phyloP scores from a whole-genome alignment of 1,139 yeast species.

The Blastobotrys persicus region DNA sequence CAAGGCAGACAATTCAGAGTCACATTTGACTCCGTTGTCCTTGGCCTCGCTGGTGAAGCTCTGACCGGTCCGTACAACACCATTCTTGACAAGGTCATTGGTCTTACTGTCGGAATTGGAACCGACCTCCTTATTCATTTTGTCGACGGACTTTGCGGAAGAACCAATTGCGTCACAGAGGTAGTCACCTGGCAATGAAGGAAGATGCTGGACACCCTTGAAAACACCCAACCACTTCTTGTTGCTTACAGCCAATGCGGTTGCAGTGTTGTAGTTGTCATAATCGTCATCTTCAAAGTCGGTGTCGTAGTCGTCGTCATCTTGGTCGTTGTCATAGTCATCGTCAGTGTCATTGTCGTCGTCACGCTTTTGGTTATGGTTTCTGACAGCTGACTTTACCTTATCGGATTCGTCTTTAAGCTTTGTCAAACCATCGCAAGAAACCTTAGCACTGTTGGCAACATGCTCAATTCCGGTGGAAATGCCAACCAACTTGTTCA shows the following conservation, averaged over 20 bases:
- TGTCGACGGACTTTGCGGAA: constrained; percentile 3
- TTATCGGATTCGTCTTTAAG: constrained; percentile 1
- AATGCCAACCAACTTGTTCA: constrained; percentile 4
- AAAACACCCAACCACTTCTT: neutral
- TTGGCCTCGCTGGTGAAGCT: constrained; percentile 2
- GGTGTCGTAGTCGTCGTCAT: neutral
- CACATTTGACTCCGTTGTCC: neutral
- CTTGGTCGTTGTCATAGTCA: neutral
- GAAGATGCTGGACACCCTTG: neutral
- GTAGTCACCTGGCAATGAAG: neutral
- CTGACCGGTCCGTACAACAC: neutral
- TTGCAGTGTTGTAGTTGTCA: neutral
- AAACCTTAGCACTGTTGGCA: neutral
- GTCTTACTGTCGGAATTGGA: neutral
- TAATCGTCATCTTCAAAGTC: constrained; percentile 5
- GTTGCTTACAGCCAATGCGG: neutral
- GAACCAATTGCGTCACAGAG: constrained; percentile 2
- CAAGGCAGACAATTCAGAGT: neutral
- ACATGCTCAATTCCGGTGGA: neutral
- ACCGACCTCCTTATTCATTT: neutral
- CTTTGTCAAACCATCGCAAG: constrained; percentile 4
- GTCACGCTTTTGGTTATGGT: neutral
- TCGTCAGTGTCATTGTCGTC: neutral
- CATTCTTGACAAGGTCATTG: neutral
- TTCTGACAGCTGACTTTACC: neutral